Percentiles rank a stretch among this genome's conserved stretches.
Conservation (phyloP, 192 early-diverging fungal species). For the Thoreauomyces humboldtii region DNA sequence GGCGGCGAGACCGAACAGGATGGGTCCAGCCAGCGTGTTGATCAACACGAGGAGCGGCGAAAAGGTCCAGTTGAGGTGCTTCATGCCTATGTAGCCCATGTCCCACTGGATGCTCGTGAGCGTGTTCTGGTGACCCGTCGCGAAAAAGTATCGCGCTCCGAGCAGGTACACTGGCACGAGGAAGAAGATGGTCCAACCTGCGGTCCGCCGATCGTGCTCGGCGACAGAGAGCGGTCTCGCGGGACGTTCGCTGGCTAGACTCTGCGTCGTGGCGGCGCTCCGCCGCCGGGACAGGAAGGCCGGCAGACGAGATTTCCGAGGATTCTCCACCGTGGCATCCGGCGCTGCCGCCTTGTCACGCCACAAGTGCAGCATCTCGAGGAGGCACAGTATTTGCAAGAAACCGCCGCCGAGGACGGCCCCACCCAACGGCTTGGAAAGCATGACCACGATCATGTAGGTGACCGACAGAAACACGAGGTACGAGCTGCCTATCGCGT, state of each 20-base stretch:
- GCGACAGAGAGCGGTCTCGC: neutral
- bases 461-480: constrained; percentile 50
- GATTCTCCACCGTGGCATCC: neutral
- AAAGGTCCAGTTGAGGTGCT: constrained; percentile 66
- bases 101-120: constrained; percentile 90
- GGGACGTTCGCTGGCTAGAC: too few species aligned
- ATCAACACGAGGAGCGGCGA: constrained; percentile 70
- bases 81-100: constrained; percentile 80
- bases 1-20: constrained; percentile 44
- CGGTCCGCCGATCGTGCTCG: neutral
- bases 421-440: constrained; percentile 82
- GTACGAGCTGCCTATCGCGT: constrained; percentile 69
- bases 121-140: constrained; percentile 90
- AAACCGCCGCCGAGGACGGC: constrained; percentile 39
- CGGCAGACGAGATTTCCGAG: neutral
- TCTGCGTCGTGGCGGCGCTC: too few species aligned
- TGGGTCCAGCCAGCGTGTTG: constrained; percentile 68
- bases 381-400: constrained; percentile 35
- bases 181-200: constrained; percentile 19
- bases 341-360: constrained; percentile 18
- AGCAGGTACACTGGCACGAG: constrained; percentile 47
- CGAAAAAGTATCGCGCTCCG: constrained; percentile 70
- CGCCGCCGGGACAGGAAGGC: neutral
- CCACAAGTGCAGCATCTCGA: constrained; percentile 37
- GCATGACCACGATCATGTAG: constrained; percentile 62